Evolutionary conservation across 2,329 filamentous ascomycete species (phyloP).

Genomic region (Phaeophleospora eucalypticola): DNA sequence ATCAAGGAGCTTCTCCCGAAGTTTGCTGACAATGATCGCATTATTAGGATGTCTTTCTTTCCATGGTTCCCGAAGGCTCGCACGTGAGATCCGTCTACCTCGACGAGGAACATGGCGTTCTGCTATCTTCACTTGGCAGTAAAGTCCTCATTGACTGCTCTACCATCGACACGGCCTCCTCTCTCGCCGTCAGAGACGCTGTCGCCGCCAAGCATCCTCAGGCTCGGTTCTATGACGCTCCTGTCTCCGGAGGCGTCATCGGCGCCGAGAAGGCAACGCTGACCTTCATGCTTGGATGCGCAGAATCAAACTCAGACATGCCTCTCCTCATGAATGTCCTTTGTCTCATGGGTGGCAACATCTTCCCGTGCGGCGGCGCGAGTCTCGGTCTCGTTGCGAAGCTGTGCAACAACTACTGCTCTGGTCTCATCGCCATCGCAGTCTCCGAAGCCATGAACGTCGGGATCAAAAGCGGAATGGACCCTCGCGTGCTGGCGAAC

Average conservation of each 20-base stretch:
- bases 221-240: constrained; percentile 51
- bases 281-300: constrained; percentile 54
- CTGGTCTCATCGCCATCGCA: constrained; percentile 56
- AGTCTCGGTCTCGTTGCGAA: constrained; percentile 57
- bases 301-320: constrained; percentile 44
- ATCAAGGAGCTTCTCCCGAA: no score
- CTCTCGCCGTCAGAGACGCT: constrained; percentile 43
- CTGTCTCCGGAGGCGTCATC: constrained; percentile 51
- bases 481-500: constrained; percentile 50
- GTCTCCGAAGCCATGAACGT: constrained; percentile 58
- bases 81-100: constrained; percentile 52
- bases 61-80: constrained; percentile 52
- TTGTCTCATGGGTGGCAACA: constrained; percentile 49
- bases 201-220: constrained; percentile 36
- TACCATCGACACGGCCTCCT: constrained; percentile 53
- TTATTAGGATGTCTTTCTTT: constrained; percentile 47
- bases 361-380: constrained; percentile 55
- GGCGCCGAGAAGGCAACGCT: constrained; percentile 51
- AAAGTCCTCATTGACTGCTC: constrained; percentile 54
- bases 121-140: constrained; percentile 35
- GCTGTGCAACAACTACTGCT: constrained; percentile 59
- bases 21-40: background rate
- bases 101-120: constrained; percentile 41
- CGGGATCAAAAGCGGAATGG: constrained; percentile 55
- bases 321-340: constrained; percentile 43